Evolutionary conservation across 2,329 filamentous ascomycete species (phyloP).

Genomic region (Botryotinia globosa): DNA sequence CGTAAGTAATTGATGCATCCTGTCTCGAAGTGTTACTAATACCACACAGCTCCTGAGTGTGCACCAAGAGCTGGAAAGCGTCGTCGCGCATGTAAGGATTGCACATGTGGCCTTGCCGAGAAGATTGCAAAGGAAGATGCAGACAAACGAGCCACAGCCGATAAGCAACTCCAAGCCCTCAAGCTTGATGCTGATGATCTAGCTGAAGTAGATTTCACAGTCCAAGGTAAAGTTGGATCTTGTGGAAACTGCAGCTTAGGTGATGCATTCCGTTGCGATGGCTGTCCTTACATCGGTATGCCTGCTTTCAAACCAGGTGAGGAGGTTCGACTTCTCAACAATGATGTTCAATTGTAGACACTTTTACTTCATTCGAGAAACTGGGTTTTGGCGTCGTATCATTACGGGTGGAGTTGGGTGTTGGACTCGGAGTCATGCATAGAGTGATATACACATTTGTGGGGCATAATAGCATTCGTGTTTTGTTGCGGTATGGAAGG

Average conservation of each 20-base stretch:
- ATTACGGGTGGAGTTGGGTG: neutral
- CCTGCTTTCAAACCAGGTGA: constrained; percentile 97
- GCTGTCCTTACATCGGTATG: constrained; percentile 82
- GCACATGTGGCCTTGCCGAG: constrained; percentile 88
- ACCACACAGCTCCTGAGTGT: constrained; percentile 70
- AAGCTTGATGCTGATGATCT: constrained; percentile 77
- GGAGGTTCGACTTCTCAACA: constrained; percentile 84
- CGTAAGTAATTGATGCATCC: constrained; percentile 57
- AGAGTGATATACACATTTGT: constrained; percentile 2
- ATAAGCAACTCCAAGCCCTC: constrained; percentile 61
- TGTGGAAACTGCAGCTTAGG: constrained; percentile 93
- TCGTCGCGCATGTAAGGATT: constrained; percentile 94
- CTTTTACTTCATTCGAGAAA: neutral
- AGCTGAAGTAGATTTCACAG: constrained; percentile 90
- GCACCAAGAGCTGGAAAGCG: constrained; percentile 83
- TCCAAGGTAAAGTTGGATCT: constrained; percentile 93
- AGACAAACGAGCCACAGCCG: constrained; percentile 61
- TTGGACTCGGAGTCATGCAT: constrained; percentile 13
- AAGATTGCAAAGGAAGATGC: constrained; percentile 82
- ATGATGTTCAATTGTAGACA: constrained; percentile 73
- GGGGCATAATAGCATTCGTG: constrained; percentile 2
- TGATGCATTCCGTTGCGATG: constrained; percentile 76
- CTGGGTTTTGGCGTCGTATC: neutral
- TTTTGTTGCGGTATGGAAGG: neutral
- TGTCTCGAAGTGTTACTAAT: constrained; percentile 20